These are phyloP conservation scores for Pinguiococcus pyrenoidosus DNA, from an alignment of 108 stramenopile species.

Conservation along the genomic window DNA sequence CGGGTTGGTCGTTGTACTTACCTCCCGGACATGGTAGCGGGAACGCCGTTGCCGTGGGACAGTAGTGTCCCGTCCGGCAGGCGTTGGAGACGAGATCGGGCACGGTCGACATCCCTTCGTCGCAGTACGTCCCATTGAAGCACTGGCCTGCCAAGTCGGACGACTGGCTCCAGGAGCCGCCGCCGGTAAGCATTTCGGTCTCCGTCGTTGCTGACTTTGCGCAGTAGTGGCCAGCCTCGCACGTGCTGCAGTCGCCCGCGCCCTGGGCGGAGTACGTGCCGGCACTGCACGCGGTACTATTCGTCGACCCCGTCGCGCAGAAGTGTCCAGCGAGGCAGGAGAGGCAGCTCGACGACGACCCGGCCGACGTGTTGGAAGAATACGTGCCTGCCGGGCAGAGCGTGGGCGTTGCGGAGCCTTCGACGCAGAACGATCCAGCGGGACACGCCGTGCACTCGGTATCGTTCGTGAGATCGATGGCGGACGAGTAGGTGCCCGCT, in stretches of 20 bases:
- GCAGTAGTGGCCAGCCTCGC: conserved; percentile 31
- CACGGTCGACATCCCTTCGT: conserved; percentile 10
- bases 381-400: conserved; percentile 3
- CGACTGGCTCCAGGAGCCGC: conserved; percentile 2
- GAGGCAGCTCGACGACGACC: neutral
- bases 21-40: conserved; percentile 30
- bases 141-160: conserved; percentile 14
- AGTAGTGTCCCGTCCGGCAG: conserved; percentile 28
- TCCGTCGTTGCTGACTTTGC: conserved; percentile 8
- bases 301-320: neutral
- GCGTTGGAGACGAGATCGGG: conserved; percentile 11
- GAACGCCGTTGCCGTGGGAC: conserved; percentile 11
- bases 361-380: no score
- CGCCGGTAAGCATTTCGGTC: conserved; percentile 14
- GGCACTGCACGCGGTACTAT: neutral
- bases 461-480: conserved; percentile 2
- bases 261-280: conserved; percentile 24
- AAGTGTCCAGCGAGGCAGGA: conserved; percentile 8
- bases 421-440: conserved; percentile 25
- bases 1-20: conserved; percentile 21
- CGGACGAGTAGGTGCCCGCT: conserved; percentile 21
- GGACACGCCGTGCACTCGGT: conserved; percentile 29
- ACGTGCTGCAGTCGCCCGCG: conserved; percentile 23
- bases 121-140: conserved; percentile 20
- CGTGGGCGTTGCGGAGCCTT: conserved; percentile 4